phyloP scores from a whole-genome alignment of 768 basidiomycete genomes.

The Lactarius vividus region DNA sequence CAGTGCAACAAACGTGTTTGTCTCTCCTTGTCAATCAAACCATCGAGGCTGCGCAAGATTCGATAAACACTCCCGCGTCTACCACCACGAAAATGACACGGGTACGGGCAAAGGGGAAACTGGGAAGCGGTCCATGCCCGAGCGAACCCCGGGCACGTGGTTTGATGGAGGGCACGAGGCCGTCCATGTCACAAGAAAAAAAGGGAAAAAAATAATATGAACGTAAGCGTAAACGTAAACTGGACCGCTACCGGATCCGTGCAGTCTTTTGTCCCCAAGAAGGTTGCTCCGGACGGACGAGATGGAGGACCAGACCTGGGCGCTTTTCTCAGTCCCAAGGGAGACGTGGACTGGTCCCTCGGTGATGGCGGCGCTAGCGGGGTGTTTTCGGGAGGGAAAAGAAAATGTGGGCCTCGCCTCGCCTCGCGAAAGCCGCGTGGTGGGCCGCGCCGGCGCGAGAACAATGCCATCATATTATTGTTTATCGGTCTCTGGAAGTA shows the following conservation, averaged over 20 bases:
- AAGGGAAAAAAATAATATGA: not conserved
- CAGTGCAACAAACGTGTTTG: not conserved
- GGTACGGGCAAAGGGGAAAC: not conserved
- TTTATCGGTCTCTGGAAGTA: constrained; percentile 5
- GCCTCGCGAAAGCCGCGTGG: constrained; percentile 25
- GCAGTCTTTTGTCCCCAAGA: constrained; percentile 1
- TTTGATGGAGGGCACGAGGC: constrained; percentile 20
- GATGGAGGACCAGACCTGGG: not conserved
- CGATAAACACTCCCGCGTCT: not conserved
- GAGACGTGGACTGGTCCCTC: not conserved
- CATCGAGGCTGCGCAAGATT: not conserved
- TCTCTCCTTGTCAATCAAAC: constrained; percentile 4
- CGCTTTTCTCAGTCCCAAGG: not conserved
- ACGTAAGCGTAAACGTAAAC: not conserved
- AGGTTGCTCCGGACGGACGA: not conserved
- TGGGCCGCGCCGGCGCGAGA: constrained; percentile 4
- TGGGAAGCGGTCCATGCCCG: not conserved
- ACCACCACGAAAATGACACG: not conserved
- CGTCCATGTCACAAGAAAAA: constrained; percentile 7
- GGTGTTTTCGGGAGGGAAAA: not conserved
- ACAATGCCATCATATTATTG: constrained; percentile 14
- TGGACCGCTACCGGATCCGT: not conserved
- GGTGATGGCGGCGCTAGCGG: not conserved
- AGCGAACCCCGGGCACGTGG: constrained; percentile 19
- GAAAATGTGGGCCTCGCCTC: not conserved